A percentile compares a stretch with the other conserved stretches of the same genome.
Conservation (phyloP, 495 filamentous ascomycete genomes). For the Parmelia sp. region DNA sequence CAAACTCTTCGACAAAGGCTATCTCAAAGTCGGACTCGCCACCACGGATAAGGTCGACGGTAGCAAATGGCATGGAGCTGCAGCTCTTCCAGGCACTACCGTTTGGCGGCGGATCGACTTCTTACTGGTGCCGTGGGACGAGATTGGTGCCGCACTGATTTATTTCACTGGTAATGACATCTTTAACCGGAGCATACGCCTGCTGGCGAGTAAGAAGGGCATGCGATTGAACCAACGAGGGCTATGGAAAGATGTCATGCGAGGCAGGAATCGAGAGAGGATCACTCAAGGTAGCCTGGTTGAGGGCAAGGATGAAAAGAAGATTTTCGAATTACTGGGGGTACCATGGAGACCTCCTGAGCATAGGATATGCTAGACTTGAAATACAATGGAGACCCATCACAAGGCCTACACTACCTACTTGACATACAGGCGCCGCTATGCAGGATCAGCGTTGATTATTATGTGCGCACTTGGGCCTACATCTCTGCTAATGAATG, state of each 20-base stretch:
- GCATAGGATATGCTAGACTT: constrained; percentile 64
- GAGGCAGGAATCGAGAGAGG: constrained; percentile 52
- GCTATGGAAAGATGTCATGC: constrained; percentile 66
- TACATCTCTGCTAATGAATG: not conserved
- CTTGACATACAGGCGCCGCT: not conserved
- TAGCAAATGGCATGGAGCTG: constrained; percentile 88
- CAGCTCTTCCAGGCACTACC: constrained; percentile 43
- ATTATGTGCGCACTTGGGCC: not conserved
- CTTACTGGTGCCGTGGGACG: constrained; percentile 70
- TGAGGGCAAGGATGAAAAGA: constrained; percentile 70
- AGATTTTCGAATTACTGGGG: constrained; percentile 79
- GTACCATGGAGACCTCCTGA: constrained; percentile 83
- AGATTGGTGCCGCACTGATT: constrained; percentile 82
- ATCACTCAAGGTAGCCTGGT: constrained; percentile 67
- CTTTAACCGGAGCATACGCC: constrained; percentile 83
- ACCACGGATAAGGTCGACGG: constrained; percentile 40
- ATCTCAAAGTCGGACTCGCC: constrained; percentile 53
- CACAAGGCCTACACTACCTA: not conserved
- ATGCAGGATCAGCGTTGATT: not conserved
- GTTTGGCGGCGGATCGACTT: constrained; percentile 83
- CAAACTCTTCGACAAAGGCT: constrained; percentile 51
- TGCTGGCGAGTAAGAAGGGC: constrained; percentile 75
- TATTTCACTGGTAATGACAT: constrained; percentile 98
- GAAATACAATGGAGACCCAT: not conserved
- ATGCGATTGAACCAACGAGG: constrained; percentile 85